phyloP scores from a whole-genome alignment of 1,284 basidiomycete species.

The Pterula multifida region DNA sequence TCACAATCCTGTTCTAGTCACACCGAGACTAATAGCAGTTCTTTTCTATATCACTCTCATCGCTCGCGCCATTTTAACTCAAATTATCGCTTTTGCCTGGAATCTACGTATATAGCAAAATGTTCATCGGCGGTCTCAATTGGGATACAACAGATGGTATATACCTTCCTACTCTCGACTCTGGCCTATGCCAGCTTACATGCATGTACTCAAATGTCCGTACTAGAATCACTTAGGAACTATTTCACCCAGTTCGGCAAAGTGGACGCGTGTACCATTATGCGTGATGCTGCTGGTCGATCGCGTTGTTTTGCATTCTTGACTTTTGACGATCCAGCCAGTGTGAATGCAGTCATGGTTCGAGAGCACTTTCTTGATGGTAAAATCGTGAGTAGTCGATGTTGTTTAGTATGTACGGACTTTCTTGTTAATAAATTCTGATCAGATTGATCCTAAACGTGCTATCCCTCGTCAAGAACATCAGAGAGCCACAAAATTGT shows the following conservation, averaged over 20 bases:
- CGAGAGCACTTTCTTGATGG: constrained; percentile 86
- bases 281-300: constrained; percentile 85
- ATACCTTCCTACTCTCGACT: constrained; percentile 23
- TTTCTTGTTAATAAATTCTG: not conserved
- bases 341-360: constrained; percentile 84
- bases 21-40: constrained; percentile 66
- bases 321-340: constrained; percentile 79
- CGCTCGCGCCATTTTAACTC: constrained; percentile 14
- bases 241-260: constrained; percentile 89
- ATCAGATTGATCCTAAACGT: constrained; percentile 96
- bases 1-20: constrained; percentile 55
- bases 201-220: constrained; percentile 10
- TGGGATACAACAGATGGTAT: constrained; percentile 95
- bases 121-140: constrained; percentile 94
- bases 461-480: constrained; percentile 95
- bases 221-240: constrained; percentile 63
- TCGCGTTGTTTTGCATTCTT: constrained; percentile 92
- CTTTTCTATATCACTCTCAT: constrained; percentile 20
- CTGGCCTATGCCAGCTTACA: constrained; percentile 24
- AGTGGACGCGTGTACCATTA: constrained; percentile 88
- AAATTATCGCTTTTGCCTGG: constrained; percentile 24
- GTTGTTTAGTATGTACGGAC: not conserved
- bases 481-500: constrained; percentile 84
- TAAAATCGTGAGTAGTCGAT: constrained; percentile 62
- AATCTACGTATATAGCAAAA: constrained; percentile 61